Evolutionary conservation across 345 rosid genomes (phyloP).

Genomic region (Citrus maxima): DNA sequence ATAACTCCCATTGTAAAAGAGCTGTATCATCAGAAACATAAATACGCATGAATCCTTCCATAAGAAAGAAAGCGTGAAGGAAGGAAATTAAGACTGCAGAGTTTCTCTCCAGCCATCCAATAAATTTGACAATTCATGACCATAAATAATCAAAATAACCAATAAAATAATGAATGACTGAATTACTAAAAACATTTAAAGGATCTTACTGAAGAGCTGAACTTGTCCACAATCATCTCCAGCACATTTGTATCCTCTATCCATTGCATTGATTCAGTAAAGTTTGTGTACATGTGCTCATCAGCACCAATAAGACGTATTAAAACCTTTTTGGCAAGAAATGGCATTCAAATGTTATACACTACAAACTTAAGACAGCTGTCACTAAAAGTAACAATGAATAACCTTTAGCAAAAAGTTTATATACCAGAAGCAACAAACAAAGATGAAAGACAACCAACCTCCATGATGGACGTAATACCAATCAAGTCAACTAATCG

Average conservation of each 20-base stretch:
- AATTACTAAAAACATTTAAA: background rate
- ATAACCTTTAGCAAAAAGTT: background rate
- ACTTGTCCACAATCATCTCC: slow-evolving; percentile 88
- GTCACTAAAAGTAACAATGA: slow-evolving; percentile 3
- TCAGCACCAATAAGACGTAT: slow-evolving; percentile 86
- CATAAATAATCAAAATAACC: background rate
- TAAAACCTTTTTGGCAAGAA: slow-evolving; percentile 54
- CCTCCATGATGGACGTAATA: slow-evolving; percentile 96
- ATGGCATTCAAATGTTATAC: slow-evolving; percentile 2
- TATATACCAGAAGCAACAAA: slow-evolving; percentile 13
- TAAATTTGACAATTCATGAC: background rate
- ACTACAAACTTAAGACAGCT: background rate
- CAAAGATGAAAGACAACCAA: slow-evolving; percentile 32
- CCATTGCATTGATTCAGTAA: slow-evolving; percentile 76
- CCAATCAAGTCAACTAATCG: slow-evolving; percentile 85
- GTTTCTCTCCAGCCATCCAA: background rate
- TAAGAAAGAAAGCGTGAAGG: no score
- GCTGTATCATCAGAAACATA: background rate
- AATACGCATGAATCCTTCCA: background rate
- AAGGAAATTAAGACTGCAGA: background rate
- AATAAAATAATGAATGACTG: background rate
- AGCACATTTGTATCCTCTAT: slow-evolving; percentile 78
- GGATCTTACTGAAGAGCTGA: slow-evolving; percentile 84
- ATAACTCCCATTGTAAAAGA: background rate
- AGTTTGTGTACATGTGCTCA: slow-evolving; percentile 79